Evolutionary conservation across 23 red algal species (phyloP), one percentile per base, ranked within the genome.

Genomic region (Gracilaria vermiculophylla): DNA sequence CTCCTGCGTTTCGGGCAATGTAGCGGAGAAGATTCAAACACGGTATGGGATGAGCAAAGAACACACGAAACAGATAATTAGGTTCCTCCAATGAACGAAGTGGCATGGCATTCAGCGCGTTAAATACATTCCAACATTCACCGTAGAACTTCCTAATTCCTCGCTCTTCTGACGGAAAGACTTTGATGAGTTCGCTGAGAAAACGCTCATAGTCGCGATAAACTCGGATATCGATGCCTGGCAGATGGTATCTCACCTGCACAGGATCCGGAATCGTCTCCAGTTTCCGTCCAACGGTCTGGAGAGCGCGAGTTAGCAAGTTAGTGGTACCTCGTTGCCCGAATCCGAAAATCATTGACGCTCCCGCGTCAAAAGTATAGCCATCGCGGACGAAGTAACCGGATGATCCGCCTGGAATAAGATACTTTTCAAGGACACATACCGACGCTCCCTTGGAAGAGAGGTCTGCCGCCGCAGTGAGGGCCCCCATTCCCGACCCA

Each of bases 311-410:
- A 14, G 95, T 98, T 4, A 98, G 62, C 57, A 94, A 45, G 82
- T 98, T 98, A 10, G 95, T 98, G 7, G 85, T 92, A 17, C 95
- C 95, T 25, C 84, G 57, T 13, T 65, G 42, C 17, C 95, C 95
- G 25, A 98, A 85, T 1, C 95, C 95, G 74, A 98, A 98, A 44
- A 98, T 98, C 95, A 98, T 98, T 70, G 91, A 94, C 49, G 95
- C 95, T 8, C 95, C 95, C n/a, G 94, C 95, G 36, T 98, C 95
- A 64, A 98, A 98, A 12, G 32, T 60, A 53, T 94, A 98, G 32
- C 95, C 91, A 60, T 84, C 77, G 32, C 87, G 87, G 37, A 25
- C 41, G 55, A 94, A 98, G 32, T 66, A 76, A 19, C 95, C 95
- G 3, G 91, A 55, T 19, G 91, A 94, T 0, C 95, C 95, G 19